Evolutionary conservation across 129 eudicot genomes (phyloP), one percentile per base, ranked within the genome.

Genomic region (Tagetes patula): DNA sequence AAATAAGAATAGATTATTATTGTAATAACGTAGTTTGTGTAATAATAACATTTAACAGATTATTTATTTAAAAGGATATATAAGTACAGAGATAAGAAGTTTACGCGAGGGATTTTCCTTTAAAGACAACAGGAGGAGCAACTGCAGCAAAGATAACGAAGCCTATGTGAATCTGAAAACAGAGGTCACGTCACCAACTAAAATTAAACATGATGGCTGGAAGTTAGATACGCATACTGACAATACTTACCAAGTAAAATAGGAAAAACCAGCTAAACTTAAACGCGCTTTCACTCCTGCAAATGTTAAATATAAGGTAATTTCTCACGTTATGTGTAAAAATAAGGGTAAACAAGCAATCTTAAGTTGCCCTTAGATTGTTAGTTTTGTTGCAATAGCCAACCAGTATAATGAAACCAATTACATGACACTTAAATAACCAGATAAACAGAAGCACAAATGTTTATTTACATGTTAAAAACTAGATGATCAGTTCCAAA

Each of bases 101-200:
- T 93, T 74, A 89, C 98, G 98, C 65, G 11, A 93, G 90, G 77
- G 98, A 93, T 84, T 87, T 93, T 79, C 98, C 98, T 85, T 75
- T 85, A 68, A 93, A 89, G 59, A 93, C 92, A n/a, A 93, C 63
- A 7, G 96, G 98, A 67, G 98, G 98, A 67, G 98, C 98, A 76
- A 93, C 96, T 1, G 96, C 95, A 39, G 96, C 92, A 84, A 93
- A 87, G 79, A 89, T 76, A 39, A 75, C 77, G 66, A 93, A 93
- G 60, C 64, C 92, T 65, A 89, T 85, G 82, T 93, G 98, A 82
- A 93, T 67, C 96, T 93, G 90, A 47, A 76, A 37, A 32, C 31
- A 59, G 10, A 47, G 8, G 9, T 5, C 27, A 61, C 27, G 45
- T 61, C 7, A 61, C 3, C 38, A 64, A 64, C 32, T n/a, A 39